Base-by-base conservation (phyloP, 768 basidiomycete genomes). In the Pulveroboletus ravenelii region DNA sequence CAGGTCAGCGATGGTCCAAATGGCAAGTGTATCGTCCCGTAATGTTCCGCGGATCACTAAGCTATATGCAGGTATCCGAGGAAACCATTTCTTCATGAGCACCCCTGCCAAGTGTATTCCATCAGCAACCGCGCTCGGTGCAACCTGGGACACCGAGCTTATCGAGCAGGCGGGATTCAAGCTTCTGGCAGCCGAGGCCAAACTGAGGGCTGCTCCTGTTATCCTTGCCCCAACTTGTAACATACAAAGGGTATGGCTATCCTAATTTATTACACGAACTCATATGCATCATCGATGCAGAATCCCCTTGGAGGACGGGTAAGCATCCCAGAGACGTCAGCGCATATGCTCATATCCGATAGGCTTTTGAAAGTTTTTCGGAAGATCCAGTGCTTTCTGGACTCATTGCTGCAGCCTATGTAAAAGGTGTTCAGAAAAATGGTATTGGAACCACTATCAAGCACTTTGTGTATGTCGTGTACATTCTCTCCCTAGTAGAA, bases 151-250 rank as follows among this genome's bases (percentile, higher is more conserved):
- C 61, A 69, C 77, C 1, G 70, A 79, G 20, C 78, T 89, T 40
- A 74, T 91, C 23, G 70, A 82, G 49, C 67, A 78, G 57, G 77
- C 83, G 15, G 88, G 84, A 3, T 62, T 73, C 37, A 80, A 81
- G 59, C 72, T 90, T 15, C 75, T 90, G 17, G 87, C 87, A 1
- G 66, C 73, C 14, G 89, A 90, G 64, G 82, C 85, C 4, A 89
- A 85, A 67, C 72, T 86, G 42, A 75, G 80, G 40, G 78, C 83
- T 2, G 83, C 85, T 10, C 82, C 84, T 12, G 66, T 88, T 3
- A 71, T 89, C 29, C 78, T 91, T 15, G 90, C 83, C 1, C 90
- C 89, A 0, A 92, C 89, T 0, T 87, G 85, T 63, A 92, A 93
- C 62, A 89, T 89, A 44, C 89, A 90, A 66, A 79, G 90, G 30